phyloP scores from a whole-genome alignment of 2,329 filamentous ascomycete species.

The Clonostachys rosea region DNA sequence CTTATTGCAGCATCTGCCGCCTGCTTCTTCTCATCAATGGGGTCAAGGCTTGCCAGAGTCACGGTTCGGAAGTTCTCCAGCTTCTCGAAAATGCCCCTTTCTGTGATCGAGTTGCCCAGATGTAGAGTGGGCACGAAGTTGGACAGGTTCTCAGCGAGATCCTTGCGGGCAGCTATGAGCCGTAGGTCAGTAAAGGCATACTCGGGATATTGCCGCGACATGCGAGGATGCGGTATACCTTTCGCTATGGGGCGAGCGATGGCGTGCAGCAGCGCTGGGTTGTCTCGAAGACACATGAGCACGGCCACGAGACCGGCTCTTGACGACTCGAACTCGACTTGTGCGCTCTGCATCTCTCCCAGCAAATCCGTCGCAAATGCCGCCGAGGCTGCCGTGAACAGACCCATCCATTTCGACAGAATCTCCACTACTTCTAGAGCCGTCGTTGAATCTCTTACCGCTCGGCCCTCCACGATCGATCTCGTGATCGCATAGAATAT shows the following conservation, averaged over 20 bases:
- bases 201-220: neutral
- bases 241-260: conserved; percentile 48
- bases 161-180: conserved; percentile 36
- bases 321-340: conserved; percentile 53
- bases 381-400: conserved; percentile 47
- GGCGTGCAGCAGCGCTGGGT: conserved; percentile 45
- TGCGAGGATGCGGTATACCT: conserved; percentile 27
- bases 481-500: conserved; percentile 92
- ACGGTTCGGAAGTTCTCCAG: conserved; percentile 55
- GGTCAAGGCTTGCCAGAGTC: conserved; percentile 50
- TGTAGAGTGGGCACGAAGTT: conserved; percentile 55
- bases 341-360: conserved; percentile 29
- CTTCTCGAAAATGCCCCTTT: conserved; percentile 42
- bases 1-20: conserved; percentile 44
- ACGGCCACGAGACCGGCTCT: conserved; percentile 61
- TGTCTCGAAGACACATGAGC: conserved; percentile 57
- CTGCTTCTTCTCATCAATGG: conserved; percentile 46
- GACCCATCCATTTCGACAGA: conserved; percentile 53
- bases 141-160: conserved; percentile 43
- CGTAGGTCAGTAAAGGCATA: neutral
- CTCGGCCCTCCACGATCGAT: conserved; percentile 60
- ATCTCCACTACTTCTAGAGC: conserved; percentile 43
- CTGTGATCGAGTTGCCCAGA: conserved; percentile 46
- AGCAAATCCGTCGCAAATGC: conserved; percentile 44
- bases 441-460: conserved; percentile 39